Percentiles rank a stretch among this genome's conserved stretches.
Evolutionary conservation across 179 eudicot species (phyloP).

Genomic region (Nepenthes alata): DNA sequence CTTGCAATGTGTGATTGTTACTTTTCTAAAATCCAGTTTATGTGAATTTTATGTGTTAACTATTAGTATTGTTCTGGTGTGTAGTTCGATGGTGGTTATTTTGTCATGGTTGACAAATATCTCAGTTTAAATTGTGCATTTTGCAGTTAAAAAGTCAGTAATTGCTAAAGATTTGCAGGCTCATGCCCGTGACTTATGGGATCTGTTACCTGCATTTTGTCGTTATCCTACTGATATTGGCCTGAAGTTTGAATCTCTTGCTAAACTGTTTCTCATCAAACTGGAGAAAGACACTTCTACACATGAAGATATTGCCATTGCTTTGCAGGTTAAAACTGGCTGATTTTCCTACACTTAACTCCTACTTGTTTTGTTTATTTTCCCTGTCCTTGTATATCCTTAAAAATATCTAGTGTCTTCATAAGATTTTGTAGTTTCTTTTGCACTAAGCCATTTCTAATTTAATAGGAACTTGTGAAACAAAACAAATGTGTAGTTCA

Average conservation of each 20-base stretch:
- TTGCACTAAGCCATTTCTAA: neutral
- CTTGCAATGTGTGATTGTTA: too few species aligned
- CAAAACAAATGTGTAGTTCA: constrained; percentile 30
- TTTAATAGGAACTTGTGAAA: constrained; percentile 58
- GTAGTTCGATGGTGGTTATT: too few species aligned
- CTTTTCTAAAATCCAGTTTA: too few species aligned
- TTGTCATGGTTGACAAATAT: neutral
- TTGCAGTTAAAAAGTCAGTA: constrained; percentile 59
- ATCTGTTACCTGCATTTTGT: constrained; percentile 81
- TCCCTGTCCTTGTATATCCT: neutral
- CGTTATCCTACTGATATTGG: constrained; percentile 54
- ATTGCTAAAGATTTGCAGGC: constrained; percentile 60
- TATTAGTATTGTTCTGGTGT: too few species aligned
- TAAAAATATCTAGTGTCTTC: neutral
- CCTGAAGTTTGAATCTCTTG: constrained; percentile 38
- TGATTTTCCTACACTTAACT: neutral
- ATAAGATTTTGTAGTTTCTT: neutral
- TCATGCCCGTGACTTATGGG: constrained; percentile 54
- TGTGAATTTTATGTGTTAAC: too few species aligned
- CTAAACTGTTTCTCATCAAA: constrained; percentile 31
- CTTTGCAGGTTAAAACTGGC: constrained; percentile 47
- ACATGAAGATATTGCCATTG: constrained; percentile 44
- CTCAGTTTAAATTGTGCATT: constrained; percentile 18
- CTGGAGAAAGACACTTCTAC: constrained; percentile 51
- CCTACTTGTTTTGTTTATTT: neutral